A percentile compares a stretch with the other conserved stretches of the same genome.
Conservation (phyloP, 83 land plant species). For the Picea abies region DNA sequence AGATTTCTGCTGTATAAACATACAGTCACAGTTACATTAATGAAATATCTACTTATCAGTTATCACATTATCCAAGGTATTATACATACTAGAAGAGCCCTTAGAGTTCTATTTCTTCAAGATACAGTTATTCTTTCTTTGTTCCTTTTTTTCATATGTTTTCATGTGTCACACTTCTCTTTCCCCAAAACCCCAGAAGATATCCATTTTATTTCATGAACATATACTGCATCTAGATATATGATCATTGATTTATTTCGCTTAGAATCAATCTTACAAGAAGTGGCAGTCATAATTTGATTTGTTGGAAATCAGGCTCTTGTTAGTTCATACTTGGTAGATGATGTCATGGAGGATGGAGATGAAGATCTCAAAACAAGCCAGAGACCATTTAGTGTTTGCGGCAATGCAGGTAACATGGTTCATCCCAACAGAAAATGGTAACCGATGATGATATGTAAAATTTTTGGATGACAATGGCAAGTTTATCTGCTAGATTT, state of each 20-base stretch:
- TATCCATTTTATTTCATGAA: neutral
- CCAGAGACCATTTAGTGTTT: neutral
- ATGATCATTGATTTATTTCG: neutral
- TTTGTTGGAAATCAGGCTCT: slow-evolving; percentile 46
- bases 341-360: slow-evolving; percentile 47
- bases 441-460: neutral
- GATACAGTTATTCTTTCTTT: neutral
- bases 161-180: neutral
- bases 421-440: neutral
- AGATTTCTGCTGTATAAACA: neutral
- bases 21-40: neutral
- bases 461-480: neutral
- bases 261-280: neutral
- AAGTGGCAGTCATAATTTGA: too few species aligned
- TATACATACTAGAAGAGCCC: neutral
- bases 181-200: neutral
- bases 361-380: slow-evolving; percentile 17
- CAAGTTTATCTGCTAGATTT: neutral
- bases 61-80: neutral
- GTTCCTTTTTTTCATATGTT: neutral
- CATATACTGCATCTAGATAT: too few species aligned
- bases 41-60: too few species aligned
- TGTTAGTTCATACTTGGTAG: slow-evolving; percentile 63
- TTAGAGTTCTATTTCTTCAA: neutral
- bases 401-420: slow-evolving; percentile 1